Percentiles rank a stretch among this genome's conserved stretches.
Evolutionary conservation across 148 eudicot species (phyloP).

Genomic region (Suaeda aralocaspica): DNA sequence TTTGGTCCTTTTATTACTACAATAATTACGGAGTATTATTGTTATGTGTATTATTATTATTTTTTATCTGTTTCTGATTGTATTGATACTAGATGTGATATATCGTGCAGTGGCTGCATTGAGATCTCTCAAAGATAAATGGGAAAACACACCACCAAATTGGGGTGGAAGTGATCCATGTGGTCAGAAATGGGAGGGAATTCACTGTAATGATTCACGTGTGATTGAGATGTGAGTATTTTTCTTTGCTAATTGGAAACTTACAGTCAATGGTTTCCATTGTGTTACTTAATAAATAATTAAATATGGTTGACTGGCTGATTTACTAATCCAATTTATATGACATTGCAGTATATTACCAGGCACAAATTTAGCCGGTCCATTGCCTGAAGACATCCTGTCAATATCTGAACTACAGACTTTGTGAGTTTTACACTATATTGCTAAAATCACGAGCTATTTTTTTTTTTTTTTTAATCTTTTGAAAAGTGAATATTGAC

Average conservation of each 20-base stretch:
- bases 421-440: slow-evolving; percentile 23
- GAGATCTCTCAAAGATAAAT: slow-evolving; percentile 26
- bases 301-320: neutral
- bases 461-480: neutral
- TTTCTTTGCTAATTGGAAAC: neutral
- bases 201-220: slow-evolving; percentile 32
- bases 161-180: slow-evolving; percentile 35
- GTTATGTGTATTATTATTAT: no score
- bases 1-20: no score
- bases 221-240: slow-evolving; percentile 30
- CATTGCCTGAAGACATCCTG: slow-evolving; percentile 29
- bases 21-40: no score
- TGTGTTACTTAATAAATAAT: slow-evolving; percentile 2
- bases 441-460: neutral
- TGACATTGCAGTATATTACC: slow-evolving; percentile 26
- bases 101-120: slow-evolving; percentile 27
- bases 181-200: slow-evolving; percentile 35
- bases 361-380: slow-evolving; percentile 28
- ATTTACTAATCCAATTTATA: neutral
- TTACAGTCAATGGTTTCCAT: neutral
- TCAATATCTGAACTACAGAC: slow-evolving; percentile 27
- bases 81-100: neutral
- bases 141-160: slow-evolving; percentile 34
- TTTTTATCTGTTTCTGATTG: neutral
- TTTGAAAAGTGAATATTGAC: no score